Conservation (phyloP, 352 stramenopile species). For the Phytophthora colocasiae region DNA sequence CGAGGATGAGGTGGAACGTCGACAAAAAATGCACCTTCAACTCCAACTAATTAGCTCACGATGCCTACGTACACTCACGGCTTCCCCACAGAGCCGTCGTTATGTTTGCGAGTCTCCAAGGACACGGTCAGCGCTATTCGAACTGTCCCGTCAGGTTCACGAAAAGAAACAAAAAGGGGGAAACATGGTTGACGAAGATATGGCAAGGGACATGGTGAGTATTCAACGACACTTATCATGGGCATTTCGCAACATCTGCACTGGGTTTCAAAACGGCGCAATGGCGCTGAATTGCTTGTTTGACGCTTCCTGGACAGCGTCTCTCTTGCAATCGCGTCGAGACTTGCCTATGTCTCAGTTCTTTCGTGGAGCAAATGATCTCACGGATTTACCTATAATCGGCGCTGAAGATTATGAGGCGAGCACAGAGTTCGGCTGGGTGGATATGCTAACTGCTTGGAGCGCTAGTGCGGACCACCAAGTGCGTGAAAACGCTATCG, state of each 20-base stretch:
- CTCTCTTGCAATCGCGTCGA: slow-evolving; percentile 63
- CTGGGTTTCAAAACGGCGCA: slow-evolving; percentile 56
- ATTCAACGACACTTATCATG: slow-evolving; percentile 50
- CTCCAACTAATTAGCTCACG: slow-evolving; percentile 53
- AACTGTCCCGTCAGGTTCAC: slow-evolving; percentile 56
- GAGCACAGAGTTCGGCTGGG: slow-evolving; percentile 79
- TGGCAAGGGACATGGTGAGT: slow-evolving; percentile 16
- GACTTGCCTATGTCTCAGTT: slow-evolving; percentile 73
- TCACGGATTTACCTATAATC: slow-evolving; percentile 75
- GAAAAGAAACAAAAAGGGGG: slow-evolving; percentile 32
- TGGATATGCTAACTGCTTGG: slow-evolving; percentile 84
- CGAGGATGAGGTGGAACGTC: slow-evolving; percentile 1
- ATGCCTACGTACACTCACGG: slow-evolving; percentile 65
- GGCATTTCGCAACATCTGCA: slow-evolving; percentile 72
- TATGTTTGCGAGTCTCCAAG: slow-evolving; percentile 56
- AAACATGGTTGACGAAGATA: slow-evolving; percentile 19
- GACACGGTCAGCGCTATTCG: slow-evolving; percentile 63
- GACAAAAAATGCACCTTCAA: slow-evolving; percentile 13
- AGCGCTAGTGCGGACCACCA: slow-evolving; percentile 57
- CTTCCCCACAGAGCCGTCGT: slow-evolving; percentile 53
- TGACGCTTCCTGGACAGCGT: slow-evolving; percentile 41
- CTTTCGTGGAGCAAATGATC: slow-evolving; percentile 58
- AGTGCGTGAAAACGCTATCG: slow-evolving; percentile 70
- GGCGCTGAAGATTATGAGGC: slow-evolving; percentile 82
- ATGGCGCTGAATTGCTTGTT: slow-evolving; percentile 56